Evolutionary conservation across 2,329 filamentous ascomycete species (phyloP).

Genomic region (Leptographium wingfieldii): DNA sequence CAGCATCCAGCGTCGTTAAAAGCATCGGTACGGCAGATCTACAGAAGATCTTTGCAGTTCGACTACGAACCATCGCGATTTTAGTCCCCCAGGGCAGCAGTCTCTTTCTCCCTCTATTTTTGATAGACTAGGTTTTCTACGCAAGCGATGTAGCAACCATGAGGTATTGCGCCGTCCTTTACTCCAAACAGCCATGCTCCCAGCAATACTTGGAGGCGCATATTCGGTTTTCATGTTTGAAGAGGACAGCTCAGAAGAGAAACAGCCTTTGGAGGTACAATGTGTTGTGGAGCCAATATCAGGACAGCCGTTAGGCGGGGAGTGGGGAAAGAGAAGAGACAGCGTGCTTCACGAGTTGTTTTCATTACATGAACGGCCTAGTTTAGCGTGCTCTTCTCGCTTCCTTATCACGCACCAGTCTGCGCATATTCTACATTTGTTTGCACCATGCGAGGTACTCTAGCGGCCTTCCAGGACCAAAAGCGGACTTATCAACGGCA

Average conservation of each 20-base stretch:
- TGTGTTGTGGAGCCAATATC: background rate
- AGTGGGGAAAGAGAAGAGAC: background rate
- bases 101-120: too few relatives aligned
- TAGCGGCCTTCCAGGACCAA: background rate
- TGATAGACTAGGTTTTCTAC: too few relatives aligned
- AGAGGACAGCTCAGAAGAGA: too few relatives aligned
- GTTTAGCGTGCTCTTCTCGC: background rate
- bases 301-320: background rate
- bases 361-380: background rate
- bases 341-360: background rate
- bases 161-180: too few relatives aligned
- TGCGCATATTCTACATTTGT: background rate
- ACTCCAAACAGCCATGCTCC: too few relatives aligned
- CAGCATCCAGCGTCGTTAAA: background rate
- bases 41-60: background rate
- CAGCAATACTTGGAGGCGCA: too few relatives aligned
- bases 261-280: background rate
- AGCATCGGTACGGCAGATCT: background rate
- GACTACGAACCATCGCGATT: background rate
- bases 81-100: too few relatives aligned
- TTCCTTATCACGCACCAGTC: conserved; percentile 1
- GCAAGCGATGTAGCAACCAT: too few relatives aligned
- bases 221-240: too few relatives aligned
- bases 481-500: background rate
- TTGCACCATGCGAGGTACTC: background rate